Conservation (phyloP, 306 rosid genomes). For the Cicer arietinum region DNA sequence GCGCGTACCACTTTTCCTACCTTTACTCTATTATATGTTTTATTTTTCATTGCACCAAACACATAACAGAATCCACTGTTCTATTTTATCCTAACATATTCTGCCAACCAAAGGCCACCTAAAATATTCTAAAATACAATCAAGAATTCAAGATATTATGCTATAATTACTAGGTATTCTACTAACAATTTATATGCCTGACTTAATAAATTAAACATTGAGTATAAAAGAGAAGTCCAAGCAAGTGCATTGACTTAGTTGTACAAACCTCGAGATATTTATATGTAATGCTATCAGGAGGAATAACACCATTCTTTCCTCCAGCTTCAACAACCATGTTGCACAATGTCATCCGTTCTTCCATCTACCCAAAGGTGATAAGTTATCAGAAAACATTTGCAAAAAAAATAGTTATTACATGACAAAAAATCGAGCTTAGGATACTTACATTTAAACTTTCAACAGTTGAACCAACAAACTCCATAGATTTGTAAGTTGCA, state of each 20-base stretch:
- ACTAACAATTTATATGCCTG: conserved; percentile 5
- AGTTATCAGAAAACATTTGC: conserved; percentile 39
- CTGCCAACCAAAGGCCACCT: not conserved
- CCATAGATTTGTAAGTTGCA: conserved; percentile 95
- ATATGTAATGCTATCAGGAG: conserved; percentile 83
- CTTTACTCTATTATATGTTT: not conserved
- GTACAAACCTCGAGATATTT: conserved; percentile 86
- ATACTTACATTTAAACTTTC: conserved; percentile 78
- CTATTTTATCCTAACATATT: not conserved
- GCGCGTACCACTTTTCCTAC: not conserved
- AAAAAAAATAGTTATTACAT: not conserved
- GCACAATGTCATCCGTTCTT: conserved; percentile 93
- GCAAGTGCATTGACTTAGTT: conserved; percentile 21
- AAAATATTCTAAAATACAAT: conserved; percentile 10
- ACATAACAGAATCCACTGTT: not conserved
- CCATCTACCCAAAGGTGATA: conserved; percentile 68
- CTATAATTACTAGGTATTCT: not conserved
- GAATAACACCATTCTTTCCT: conserved; percentile 86
- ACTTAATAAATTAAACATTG: not conserved
- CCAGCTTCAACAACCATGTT: conserved; percentile 98
- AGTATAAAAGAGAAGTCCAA: not conserved
- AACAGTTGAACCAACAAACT: conserved; percentile 86
- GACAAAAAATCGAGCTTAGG: conserved; percentile 14
- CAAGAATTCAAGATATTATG: not conserved
- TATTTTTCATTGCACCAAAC: not conserved